Conservation (phyloP, 805 yeast genomes). For the Blastobotrys attinorum region DNA sequence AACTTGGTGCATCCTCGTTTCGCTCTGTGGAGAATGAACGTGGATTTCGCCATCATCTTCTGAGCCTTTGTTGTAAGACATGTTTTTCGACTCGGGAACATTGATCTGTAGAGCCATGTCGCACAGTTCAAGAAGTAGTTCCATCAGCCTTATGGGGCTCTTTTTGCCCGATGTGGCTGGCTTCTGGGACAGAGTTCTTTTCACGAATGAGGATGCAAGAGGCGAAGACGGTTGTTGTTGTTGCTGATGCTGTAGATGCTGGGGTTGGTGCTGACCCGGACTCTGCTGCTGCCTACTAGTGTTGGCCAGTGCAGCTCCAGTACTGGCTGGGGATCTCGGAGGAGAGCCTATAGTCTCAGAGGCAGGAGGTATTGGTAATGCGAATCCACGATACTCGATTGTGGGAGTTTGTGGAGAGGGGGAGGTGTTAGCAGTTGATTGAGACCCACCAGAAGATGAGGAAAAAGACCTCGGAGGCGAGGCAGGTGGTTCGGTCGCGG, state of each 20-base stretch:
- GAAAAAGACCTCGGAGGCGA: constrained; percentile 14
- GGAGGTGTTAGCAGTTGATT: no score
- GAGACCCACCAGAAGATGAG: constrained; percentile 3
- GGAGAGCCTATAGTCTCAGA: constrained; percentile 6
- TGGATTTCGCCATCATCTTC: constrained; percentile 27
- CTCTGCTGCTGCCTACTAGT: no score
- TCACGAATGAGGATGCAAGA: not conserved
- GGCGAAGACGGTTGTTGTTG: constrained; percentile 2
- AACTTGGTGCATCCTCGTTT: constrained; percentile 27
- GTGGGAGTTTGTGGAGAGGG: constrained; percentile 5
- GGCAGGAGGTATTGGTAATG: constrained; percentile 10
- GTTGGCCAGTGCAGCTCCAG: no score
- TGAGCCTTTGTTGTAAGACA: constrained; percentile 17
- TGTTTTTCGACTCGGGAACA: constrained; percentile 48
- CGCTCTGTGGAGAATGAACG: constrained; percentile 26
- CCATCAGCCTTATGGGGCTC: constrained; percentile 40
- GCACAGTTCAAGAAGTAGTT: constrained; percentile 49
- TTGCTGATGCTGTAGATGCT: not conserved
- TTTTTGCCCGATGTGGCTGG: constrained; percentile 24
- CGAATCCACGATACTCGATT: constrained; percentile 14
- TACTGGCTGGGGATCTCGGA: constrained; percentile 7
- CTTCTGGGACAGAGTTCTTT: constrained; percentile 4
- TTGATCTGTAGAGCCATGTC: constrained; percentile 69
- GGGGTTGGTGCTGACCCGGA: no score
- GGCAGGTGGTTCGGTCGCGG: constrained; percentile 5